Conservation (phyloP, 805 yeast genomes). For the Yarrowia sp. region DNA sequence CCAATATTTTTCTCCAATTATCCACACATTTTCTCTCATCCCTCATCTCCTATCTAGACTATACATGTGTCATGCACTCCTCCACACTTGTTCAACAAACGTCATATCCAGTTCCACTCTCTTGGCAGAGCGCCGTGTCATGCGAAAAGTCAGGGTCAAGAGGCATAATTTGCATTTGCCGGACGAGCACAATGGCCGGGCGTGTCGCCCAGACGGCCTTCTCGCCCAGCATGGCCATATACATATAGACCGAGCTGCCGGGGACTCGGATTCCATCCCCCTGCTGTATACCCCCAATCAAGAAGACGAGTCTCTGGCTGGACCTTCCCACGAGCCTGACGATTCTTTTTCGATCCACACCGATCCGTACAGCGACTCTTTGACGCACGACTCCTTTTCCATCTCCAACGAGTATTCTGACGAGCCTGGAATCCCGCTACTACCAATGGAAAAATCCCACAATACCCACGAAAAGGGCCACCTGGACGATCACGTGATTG, state of each 20-base stretch:
- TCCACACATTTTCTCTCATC: not conserved
- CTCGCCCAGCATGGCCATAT: not conserved
- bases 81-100: not conserved
- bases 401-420: slow-evolving; percentile 2
- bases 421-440: not conserved
- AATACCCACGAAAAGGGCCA: slow-evolving; percentile 5
- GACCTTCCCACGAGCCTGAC: slow-evolving; percentile 18
- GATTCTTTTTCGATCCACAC: not conserved
- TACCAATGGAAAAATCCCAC: slow-evolving; percentile 16
- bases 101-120: slow-evolving; percentile 1
- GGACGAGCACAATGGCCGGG: slow-evolving; percentile 18
- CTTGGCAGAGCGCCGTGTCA: slow-evolving; percentile 34
- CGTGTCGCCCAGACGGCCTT: too few relatives aligned
- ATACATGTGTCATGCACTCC: slow-evolving; percentile 7
- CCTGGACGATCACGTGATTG: not conserved
- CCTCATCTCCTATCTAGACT: slow-evolving; percentile 1
- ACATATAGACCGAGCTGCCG: slow-evolving; percentile 15
- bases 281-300: not conserved
- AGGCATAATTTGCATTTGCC: slow-evolving; percentile 34
- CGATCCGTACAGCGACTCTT: not conserved
- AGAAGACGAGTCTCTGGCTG: slow-evolving; percentile 17
- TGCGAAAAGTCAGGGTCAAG: slow-evolving; percentile 27
- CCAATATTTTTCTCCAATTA: too few relatives aligned
- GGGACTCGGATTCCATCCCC: slow-evolving; percentile 5
- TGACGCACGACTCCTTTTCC: not conserved